Conservation (phyloP, 2,329 filamentous ascomycete genomes). For the Amphichorda felina region DNA sequence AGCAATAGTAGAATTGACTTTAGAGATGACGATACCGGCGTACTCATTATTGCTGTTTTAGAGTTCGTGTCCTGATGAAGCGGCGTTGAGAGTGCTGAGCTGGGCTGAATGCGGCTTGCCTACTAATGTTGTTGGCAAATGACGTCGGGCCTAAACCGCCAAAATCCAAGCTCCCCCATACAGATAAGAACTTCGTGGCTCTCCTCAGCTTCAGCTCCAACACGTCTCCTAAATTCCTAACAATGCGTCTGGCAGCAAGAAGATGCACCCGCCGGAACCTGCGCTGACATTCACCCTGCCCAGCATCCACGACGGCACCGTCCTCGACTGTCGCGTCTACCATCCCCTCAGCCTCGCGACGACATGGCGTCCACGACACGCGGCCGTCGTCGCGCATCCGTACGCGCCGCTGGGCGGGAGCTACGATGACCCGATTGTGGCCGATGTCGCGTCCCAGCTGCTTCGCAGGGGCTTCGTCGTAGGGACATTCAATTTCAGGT, state of each 20-base stretch:
- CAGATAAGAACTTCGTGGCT: too few relatives aligned
- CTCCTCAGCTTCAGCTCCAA: too few relatives aligned
- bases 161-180: background rate
- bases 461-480: constrained; percentile 64
- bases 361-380: constrained; percentile 32
- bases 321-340: constrained; percentile 74
- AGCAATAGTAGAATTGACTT: constrained; percentile 15
- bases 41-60: too few relatives aligned
- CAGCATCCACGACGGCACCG: constrained; percentile 66
- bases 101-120: too few relatives aligned
- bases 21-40: background rate
- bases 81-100: background rate
- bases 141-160: too few relatives aligned
- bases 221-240: too few relatives aligned
- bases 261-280: constrained; percentile 40
- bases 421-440: constrained; percentile 73
- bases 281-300: constrained; percentile 64
- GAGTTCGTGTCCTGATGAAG: too few relatives aligned
- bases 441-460: constrained; percentile 50
- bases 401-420: constrained; percentile 80
- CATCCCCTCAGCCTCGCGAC: constrained; percentile 34
- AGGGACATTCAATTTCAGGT: constrained; percentile 89
- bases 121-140: too few relatives aligned
- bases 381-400: constrained; percentile 70
- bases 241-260: background rate